Conservation (phyloP, 1,284 basidiomycete species). For the Boletus sp. region DNA sequence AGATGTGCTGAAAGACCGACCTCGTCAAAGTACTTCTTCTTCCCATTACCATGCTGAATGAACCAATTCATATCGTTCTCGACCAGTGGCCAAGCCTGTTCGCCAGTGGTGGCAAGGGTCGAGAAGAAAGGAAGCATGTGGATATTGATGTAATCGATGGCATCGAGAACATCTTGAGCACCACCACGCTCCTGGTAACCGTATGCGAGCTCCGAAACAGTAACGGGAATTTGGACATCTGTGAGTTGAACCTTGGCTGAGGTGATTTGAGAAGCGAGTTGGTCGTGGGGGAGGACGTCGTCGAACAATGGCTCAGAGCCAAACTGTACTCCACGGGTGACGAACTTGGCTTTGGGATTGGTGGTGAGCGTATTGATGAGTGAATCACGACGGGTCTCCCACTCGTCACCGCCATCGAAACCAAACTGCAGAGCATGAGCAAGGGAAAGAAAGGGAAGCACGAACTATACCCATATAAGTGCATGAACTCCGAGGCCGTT, state of each 20-base stretch:
- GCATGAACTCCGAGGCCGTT: slow-evolving; percentile 69
- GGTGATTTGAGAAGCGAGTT: slow-evolving; percentile 55
- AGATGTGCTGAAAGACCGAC: slow-evolving; percentile 30
- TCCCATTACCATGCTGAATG: slow-evolving; percentile 51
- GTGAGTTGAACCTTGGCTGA: slow-evolving; percentile 49
- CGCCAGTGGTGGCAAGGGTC: slow-evolving; percentile 38
- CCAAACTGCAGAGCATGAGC: slow-evolving; percentile 46
- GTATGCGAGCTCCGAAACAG: slow-evolving; percentile 51
- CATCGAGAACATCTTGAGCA: slow-evolving; percentile 55
- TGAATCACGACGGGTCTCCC: slow-evolving; percentile 51
- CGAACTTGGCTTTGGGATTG: slow-evolving; percentile 63
- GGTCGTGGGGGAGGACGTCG: slow-evolving; percentile 45
- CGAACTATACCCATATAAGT: slow-evolving; percentile 59
- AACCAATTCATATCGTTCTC: slow-evolving; percentile 60
- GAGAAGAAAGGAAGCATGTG: slow-evolving; percentile 76
- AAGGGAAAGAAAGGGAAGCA: neutral
- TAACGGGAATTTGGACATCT: slow-evolving; percentile 58
- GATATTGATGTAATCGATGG: slow-evolving; percentile 63
- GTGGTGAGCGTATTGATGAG: slow-evolving; percentile 54
- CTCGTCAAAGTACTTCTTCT: slow-evolving; percentile 71
- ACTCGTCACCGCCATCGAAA: slow-evolving; percentile 53
- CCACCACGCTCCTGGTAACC: slow-evolving; percentile 51
- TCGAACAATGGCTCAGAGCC: slow-evolving; percentile 77
- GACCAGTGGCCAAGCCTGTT: slow-evolving; percentile 56
- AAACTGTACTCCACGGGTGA: slow-evolving; percentile 65